Conservation (phyloP, 2,329 filamentous ascomycete species). For the Rachicladosporium sp. region DNA sequence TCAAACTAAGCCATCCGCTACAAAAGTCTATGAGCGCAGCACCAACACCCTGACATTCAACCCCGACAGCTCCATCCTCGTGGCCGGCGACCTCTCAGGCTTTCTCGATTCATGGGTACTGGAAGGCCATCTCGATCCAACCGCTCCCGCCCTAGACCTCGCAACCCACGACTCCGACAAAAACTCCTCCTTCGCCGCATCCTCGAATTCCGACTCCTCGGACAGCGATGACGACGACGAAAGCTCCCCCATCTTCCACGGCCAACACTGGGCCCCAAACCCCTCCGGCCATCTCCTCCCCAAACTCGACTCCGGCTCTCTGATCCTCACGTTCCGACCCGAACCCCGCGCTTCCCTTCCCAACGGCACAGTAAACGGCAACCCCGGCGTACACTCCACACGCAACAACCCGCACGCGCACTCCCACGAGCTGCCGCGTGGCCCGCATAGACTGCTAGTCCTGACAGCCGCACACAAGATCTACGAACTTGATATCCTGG, state of each 20-base stretch:
- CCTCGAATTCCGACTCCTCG: slow-evolving; percentile 21
- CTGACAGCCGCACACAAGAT: slow-evolving; percentile 55
- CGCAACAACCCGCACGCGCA: slow-evolving; percentile 39
- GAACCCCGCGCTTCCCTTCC: slow-evolving; percentile 1
- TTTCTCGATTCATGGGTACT: slow-evolving; percentile 81
- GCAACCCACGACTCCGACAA: slow-evolving; percentile 17
- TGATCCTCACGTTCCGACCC: slow-evolving; percentile 37
- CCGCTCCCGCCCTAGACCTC: slow-evolving; percentile 29
- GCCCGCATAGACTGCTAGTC: slow-evolving; percentile 44
- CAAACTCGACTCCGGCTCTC: slow-evolving; percentile 32
- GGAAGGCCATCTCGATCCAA: slow-evolving; percentile 42
- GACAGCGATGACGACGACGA: slow-evolving; percentile 35
- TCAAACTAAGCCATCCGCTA: slow-evolving; percentile 21
- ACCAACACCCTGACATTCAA: slow-evolving; percentile 70
- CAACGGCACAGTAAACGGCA: slow-evolving; percentile 28
- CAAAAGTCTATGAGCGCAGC: slow-evolving; percentile 64
- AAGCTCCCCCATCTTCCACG: slow-evolving; percentile 37
- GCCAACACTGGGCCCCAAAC: slow-evolving; percentile 63
- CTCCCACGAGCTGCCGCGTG: slow-evolving; percentile 44
- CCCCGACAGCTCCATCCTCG: slow-evolving; percentile 65
- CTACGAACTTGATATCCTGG: slow-evolving; percentile 66
- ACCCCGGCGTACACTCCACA: slow-evolving; percentile 38
- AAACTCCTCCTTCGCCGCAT: slow-evolving; percentile 13
- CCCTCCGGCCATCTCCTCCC: slow-evolving; percentile 43
- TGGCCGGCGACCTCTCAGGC: slow-evolving; percentile 68